Evolutionary conservation across 306 rosid species (phyloP).

Genomic region (Vigna unguiculata): DNA sequence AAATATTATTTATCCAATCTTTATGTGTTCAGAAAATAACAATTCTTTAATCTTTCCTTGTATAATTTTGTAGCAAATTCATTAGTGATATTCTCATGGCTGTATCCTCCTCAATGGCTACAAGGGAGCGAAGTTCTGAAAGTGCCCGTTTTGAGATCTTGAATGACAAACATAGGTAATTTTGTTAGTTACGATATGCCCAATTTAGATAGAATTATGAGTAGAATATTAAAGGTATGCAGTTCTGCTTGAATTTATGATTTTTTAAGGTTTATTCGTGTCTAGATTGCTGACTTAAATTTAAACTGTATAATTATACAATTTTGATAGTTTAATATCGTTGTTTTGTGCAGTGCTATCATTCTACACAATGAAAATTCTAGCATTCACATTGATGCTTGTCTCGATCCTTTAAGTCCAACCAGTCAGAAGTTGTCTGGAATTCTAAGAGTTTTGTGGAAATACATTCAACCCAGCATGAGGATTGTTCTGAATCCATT

Average conservation of each 20-base stretch:
- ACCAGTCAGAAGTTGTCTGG: slow-evolving; percentile 90
- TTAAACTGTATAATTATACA: slow-evolving; percentile 16
- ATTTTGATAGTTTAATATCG: slow-evolving; percentile 35
- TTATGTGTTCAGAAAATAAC: neutral
- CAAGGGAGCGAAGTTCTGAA: slow-evolving; percentile 83
- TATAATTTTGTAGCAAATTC: slow-evolving; percentile 75
- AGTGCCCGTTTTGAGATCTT: slow-evolving; percentile 88
- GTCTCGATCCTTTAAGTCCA: slow-evolving; percentile 94
- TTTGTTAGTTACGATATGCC: slow-evolving; percentile 27
- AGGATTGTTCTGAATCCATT: slow-evolving; percentile 91
- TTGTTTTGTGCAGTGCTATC: slow-evolving; percentile 80
- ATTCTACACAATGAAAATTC: slow-evolving; percentile 72
- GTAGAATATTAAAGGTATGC: neutral
- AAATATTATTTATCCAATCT: slow-evolving; percentile 26
- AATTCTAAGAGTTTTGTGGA: slow-evolving; percentile 81
- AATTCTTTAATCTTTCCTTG: slow-evolving; percentile 37
- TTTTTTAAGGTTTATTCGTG: slow-evolving; percentile 27
- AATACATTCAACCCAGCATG: slow-evolving; percentile 91
- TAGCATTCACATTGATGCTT: slow-evolving; percentile 90
- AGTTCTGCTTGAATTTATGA: slow-evolving; percentile 20
- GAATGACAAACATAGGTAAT: slow-evolving; percentile 77
- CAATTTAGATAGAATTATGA: slow-evolving; percentile 20
- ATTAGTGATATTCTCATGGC: slow-evolving; percentile 83
- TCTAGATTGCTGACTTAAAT: slow-evolving; percentile 38
- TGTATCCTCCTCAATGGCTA: slow-evolving; percentile 89